These are phyloP conservation scores for Juglanconis sp. DNA, from an alignment of 2,329 filamentous ascomycete genomes.

Conservation along the genomic window DNA sequence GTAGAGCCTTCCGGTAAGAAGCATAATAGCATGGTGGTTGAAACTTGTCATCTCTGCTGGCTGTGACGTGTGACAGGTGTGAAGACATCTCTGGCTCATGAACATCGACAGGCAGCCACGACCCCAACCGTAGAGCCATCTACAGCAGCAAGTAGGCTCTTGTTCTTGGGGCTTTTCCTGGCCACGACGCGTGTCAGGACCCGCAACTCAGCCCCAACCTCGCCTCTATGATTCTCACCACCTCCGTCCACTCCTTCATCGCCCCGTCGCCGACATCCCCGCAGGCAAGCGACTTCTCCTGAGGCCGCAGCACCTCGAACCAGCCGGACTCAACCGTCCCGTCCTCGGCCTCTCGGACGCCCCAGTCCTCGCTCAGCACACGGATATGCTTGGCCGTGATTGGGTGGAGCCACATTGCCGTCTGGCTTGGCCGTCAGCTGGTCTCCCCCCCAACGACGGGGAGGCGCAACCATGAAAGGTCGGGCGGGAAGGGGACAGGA, in stretches of 20 bases:
- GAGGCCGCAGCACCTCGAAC: conserved; percentile 71
- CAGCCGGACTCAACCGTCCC: conserved; percentile 23
- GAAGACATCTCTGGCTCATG: too few relatives aligned
- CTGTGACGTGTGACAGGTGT: too few relatives aligned
- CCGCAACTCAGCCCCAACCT: conserved; percentile 36
- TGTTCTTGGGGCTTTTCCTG: too few relatives aligned
- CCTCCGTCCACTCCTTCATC: conserved; percentile 77
- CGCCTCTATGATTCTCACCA: conserved; percentile 64
- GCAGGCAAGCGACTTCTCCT: conserved; percentile 77
- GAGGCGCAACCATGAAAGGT: neutral
- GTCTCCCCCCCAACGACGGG: neutral
- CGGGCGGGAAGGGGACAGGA: neutral
- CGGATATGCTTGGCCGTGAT: conserved; percentile 70
- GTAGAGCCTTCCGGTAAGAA: too few relatives aligned
- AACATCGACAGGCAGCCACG: too few relatives aligned
- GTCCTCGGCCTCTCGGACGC: conserved; percentile 34
- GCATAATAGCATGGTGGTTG: too few relatives aligned
- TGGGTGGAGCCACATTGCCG: conserved; percentile 82
- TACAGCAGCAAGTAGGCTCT: too few relatives aligned
- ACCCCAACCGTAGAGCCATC: too few relatives aligned
- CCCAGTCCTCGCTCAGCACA: conserved; percentile 74
- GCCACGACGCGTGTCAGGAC: neutral
- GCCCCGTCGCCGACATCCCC: conserved; percentile 79
- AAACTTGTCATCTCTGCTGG: too few relatives aligned
- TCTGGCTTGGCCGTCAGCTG: neutral